Percentiles rank a stretch among this genome's conserved stretches.
Evolutionary conservation across 331 rosid species (phyloP).

Genomic region (Malus hybrid): DNA sequence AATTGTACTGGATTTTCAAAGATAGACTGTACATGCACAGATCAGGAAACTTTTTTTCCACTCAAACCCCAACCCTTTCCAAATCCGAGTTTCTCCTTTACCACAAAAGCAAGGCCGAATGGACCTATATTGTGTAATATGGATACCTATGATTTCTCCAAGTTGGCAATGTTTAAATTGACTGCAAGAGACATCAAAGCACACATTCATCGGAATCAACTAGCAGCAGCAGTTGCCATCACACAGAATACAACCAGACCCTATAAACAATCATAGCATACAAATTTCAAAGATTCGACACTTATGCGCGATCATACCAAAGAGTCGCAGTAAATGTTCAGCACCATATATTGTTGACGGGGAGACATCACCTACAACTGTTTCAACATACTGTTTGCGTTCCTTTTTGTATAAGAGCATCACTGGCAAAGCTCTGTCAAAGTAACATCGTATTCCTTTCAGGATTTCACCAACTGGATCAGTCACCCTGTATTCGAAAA

Average conservation of each 20-base stretch:
- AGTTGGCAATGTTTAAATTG: neutral
- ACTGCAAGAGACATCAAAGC: neutral
- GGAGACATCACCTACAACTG: slow-evolving; percentile 49
- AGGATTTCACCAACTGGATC: slow-evolving; percentile 75
- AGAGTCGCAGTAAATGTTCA: slow-evolving; percentile 91
- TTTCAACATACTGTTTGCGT: slow-evolving; percentile 76
- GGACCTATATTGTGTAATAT: neutral
- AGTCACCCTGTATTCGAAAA: slow-evolving; percentile 37
- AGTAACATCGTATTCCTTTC: slow-evolving; percentile 91
- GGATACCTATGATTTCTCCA: neutral
- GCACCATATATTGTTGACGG: slow-evolving; percentile 91
- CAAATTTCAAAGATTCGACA: slow-evolving; percentile 1
- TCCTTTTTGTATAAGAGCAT: slow-evolving; percentile 90
- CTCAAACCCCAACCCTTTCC: neutral
- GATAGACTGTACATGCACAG: neutral
- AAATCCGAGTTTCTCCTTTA: neutral
- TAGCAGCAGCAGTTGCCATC: neutral
- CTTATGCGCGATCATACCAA: slow-evolving; percentile 50
- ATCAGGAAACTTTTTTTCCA: neutral
- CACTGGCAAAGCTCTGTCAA: slow-evolving; percentile 84
- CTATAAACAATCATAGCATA: slow-evolving; percentile 7
- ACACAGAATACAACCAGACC: neutral
- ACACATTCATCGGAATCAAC: neutral
- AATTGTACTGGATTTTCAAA: neutral
- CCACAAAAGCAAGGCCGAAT: neutral